Base-by-base conservation (phyloP, 129 eudicot genomes). In the Sambucus nigra region DNA sequence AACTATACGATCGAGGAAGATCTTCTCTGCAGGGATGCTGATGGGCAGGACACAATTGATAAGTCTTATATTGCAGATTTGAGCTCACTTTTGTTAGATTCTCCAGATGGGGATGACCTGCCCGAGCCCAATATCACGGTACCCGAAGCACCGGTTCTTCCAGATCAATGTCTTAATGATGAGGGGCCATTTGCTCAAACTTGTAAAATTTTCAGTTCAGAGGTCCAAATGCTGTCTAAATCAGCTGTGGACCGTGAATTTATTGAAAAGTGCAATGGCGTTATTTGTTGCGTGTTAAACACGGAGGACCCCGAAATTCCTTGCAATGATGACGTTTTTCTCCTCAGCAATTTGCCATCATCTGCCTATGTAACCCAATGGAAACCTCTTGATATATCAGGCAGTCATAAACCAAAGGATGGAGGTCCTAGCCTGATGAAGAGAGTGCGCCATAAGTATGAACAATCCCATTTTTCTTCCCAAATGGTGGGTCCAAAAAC, bases 301-400 rank as follows among this genome's bases (percentile, higher is more conserved):
- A 75, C 84, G 1, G 88, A 73, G 61, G 94, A 88, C 69, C 77
- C 73, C 0, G 92, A 80, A 11, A 69, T 84, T 57, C 97, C 97
- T 15, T 59, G 68, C 72, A 88, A 88, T 49, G 97, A 88, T 59
- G 82, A 84, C 47, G 81, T 78, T 65, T 70, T 81, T 57, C 73
- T 80, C 50, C 73, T 81, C 15, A 65, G 47, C 18, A 32, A 59
- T 24, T 24, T 31, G 27, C 69, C 76, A 13, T 50, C 73, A 10
- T 45, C 55, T 58, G 53, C 70, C 23, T 42, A 35, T 9, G 64
- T 59, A 54, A 54, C 67, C 38, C 67, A 73, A 47, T 53, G 58
- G 67, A 66, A 53, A 47, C 59, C 13, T 35, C 55, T 25, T 27
- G 69, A n/a, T 55, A 61, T 69, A 3, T 18, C 65, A 45, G 48